phyloP scores from a whole-genome alignment of 495 filamentous ascomycete genomes.

The Peziza echinospora region DNA sequence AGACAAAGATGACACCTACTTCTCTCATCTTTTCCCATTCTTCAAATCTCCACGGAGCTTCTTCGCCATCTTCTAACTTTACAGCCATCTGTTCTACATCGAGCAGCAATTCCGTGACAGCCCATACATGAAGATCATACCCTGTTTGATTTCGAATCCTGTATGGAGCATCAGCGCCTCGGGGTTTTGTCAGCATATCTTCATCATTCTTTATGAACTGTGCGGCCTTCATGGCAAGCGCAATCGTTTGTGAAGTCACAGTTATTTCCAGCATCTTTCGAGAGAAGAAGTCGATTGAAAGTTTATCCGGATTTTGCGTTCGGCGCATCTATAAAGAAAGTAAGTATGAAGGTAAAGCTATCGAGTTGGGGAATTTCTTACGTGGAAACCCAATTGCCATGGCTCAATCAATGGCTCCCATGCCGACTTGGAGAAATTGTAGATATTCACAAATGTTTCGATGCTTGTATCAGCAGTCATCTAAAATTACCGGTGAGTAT shows the following conservation, averaged over 20 bases:
- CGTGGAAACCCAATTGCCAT: constrained; percentile 71
- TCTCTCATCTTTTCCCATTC: constrained; percentile 87
- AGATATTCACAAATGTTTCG: constrained; percentile 86
- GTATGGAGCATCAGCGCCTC: constrained; percentile 80
- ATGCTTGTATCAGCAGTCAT: constrained; percentile 73
- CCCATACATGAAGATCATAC: constrained; percentile 68
- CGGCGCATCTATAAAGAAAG: constrained; percentile 38
- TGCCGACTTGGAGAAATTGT: constrained; percentile 95
- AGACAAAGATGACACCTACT: not conserved
- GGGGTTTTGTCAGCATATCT: constrained; percentile 82
- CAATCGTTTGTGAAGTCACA: constrained; percentile 81
- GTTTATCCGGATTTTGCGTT: constrained; percentile 46
- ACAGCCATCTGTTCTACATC: constrained; percentile 38
- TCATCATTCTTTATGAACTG: constrained; percentile 76
- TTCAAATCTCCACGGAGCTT: constrained; percentile 88
- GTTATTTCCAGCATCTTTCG: constrained; percentile 80
- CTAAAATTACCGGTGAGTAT: constrained; percentile 9
- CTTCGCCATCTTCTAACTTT: constrained; percentile 74
- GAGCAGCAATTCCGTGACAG: constrained; percentile 40
- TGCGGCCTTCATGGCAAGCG: constrained; percentile 73
- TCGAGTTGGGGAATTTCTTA: not conserved
- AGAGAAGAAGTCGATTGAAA: constrained; percentile 70
- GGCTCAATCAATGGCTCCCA: constrained; percentile 96
- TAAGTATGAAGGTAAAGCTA: not conserved
- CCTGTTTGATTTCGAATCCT: constrained; percentile 87